Percentiles rank a stretch among this genome's conserved stretches.
Evolutionary conservation across 2,329 filamentous ascomycete genomes (phyloP).

Genomic region (Paecilomyces sp.): DNA sequence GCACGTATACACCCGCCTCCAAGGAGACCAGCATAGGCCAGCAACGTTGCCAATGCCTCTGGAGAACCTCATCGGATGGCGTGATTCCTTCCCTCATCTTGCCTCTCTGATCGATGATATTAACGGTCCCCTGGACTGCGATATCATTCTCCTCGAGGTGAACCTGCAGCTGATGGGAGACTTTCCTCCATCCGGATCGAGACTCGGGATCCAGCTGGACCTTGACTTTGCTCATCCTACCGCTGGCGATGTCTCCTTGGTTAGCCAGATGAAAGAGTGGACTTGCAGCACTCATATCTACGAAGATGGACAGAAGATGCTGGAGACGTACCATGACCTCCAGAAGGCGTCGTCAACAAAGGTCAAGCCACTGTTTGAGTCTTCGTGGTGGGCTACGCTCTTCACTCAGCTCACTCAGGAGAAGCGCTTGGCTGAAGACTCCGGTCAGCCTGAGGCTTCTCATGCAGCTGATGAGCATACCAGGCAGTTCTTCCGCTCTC

Average conservation of each 20-base stretch:
- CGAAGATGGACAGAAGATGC: constrained; percentile 24
- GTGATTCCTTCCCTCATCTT: constrained; percentile 33
- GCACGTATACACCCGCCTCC: constrained; percentile 38
- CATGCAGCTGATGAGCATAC: constrained; percentile 28
- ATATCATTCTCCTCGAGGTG: constrained; percentile 38
- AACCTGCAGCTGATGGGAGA: constrained; percentile 37
- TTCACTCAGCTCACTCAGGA: constrained; percentile 37
- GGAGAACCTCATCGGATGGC: constrained; percentile 35
- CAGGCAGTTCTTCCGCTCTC: constrained; percentile 29
- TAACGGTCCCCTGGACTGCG: constrained; percentile 28
- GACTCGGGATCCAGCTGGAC: constrained; percentile 35
- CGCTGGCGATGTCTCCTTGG: constrained; percentile 22
- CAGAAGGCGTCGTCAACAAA: constrained; percentile 28
- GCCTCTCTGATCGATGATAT: constrained; percentile 25
- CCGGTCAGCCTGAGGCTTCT: constrained; percentile 20
- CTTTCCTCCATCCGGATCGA: constrained; percentile 34
- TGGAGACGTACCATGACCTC: constrained; percentile 26
- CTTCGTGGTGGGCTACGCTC: constrained; percentile 37
- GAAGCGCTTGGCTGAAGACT: constrained; percentile 30
- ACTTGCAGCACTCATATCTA: constrained; percentile 37
- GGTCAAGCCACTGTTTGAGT: constrained; percentile 37
- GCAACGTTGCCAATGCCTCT: constrained; percentile 28
- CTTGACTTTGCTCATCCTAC: constrained; percentile 32
- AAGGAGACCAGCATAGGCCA: constrained; percentile 29
- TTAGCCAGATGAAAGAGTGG: constrained; percentile 35